Base-by-base conservation (phyloP, 192 early-diverging fungal species). In the Jimgerdemannia lactiflua region DNA sequence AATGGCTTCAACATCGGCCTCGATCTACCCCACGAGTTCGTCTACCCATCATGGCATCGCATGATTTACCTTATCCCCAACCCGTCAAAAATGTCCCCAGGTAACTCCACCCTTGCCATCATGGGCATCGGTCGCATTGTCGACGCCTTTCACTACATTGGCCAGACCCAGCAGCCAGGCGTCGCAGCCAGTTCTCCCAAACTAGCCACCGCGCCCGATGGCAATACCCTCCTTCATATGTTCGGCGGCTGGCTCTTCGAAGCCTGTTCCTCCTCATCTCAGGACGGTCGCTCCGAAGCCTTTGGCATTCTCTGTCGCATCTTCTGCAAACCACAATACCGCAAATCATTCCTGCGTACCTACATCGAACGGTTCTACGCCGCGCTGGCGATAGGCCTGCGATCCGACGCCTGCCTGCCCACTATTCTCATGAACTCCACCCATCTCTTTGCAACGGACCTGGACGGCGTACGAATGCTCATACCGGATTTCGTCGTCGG, bases 221-320 rank as follows among this genome's bases (percentile, higher is more conserved):
- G 92, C 18, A 95, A 94, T 71, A 93, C 92, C 0, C 65, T 96
- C 8, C 84, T 96, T 67, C 82, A 90, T 71, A 95, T 95, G 91
- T 95, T 95, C 89, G 94, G 93, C 3, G 70, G 79, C 0, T 94
- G 90, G 88, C 82, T 96, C 8, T 95, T 95, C 86, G 91, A 93
- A 43, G 91, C 91, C 0, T 85, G 85, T 67, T 69, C 87, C 18
- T 71, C 67, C 9, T 66, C 80, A n/a, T 73, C 75, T 20, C 79
- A 85, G 69, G 71, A 82, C n/a, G 93, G 94, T 9, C 85, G 86
- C 65, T 89, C 93, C 2, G 89, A 89, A 71, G 93, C 94, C 3
- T 86, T 88, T 80, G 91, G 86, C 4, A 90, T 90, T 9, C 78
- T 95, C 0, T 95, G 94, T 76, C 83, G 88, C 42, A 93, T 95